Evolutionary conservation across 2,329 filamentous ascomycete species (phyloP).

Genomic region (Claviceps maximensis): DNA sequence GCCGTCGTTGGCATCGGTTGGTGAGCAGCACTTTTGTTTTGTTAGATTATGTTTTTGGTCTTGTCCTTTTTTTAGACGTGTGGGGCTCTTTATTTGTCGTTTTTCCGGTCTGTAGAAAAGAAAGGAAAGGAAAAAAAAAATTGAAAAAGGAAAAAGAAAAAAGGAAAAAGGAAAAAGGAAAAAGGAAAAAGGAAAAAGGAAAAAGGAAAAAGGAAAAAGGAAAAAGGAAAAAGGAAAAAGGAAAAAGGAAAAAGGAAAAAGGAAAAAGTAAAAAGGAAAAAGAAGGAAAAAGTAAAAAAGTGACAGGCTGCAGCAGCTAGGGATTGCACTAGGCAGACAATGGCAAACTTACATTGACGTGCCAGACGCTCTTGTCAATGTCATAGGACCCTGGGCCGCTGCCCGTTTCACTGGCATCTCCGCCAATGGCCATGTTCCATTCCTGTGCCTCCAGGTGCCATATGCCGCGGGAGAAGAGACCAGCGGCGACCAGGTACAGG

Average conservation of each 20-base stretch:
- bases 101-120: too few relatives aligned
- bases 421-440: slow-evolving; percentile 53
- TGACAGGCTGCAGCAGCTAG: too few relatives aligned
- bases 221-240: background rate
- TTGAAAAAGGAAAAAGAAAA: too few relatives aligned
- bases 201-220: too few relatives aligned
- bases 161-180: too few relatives aligned
- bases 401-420: slow-evolving; percentile 37
- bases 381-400: slow-evolving; percentile 64
- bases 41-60: too few relatives aligned
- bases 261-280: too few relatives aligned
- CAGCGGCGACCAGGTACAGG: slow-evolving; percentile 72
- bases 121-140: too few relatives aligned
- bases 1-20: slow-evolving; percentile 55
- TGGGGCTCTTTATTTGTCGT: background rate
- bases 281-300: too few relatives aligned
- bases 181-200: too few relatives aligned
- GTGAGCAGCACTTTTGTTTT: slow-evolving; percentile 55
- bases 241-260: background rate
- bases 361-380: slow-evolving; percentile 67
- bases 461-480: slow-evolving; percentile 63
- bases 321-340: too few relatives aligned
- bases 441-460: slow-evolving; percentile 60
- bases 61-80: too few relatives aligned
- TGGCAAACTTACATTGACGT: slow-evolving; percentile 61